Conservation (phyloP, 306 rosid species). For the Acacia crassicarpa region DNA sequence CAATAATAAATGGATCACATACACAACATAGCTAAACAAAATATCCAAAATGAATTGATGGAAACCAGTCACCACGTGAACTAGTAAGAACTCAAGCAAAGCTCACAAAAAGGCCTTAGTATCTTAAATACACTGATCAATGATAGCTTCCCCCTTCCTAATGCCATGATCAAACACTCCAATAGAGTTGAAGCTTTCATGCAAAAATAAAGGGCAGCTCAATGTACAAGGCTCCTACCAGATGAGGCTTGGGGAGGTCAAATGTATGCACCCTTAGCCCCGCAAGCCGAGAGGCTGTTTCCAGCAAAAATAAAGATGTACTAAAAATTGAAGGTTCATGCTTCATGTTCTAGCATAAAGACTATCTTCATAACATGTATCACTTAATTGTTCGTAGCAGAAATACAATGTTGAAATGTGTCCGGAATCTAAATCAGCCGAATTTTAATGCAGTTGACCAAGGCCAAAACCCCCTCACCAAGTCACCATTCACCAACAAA, state of each 20-base stretch:
- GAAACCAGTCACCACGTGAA: constrained; percentile 11
- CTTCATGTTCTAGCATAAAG: neutral
- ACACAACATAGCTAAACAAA: constrained; percentile 9
- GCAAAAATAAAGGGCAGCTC: neutral
- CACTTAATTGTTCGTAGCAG: neutral
- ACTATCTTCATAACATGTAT: neutral
- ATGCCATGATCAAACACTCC: neutral
- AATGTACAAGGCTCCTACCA: too few species aligned
- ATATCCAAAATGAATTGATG: constrained; percentile 12
- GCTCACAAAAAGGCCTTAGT: constrained; percentile 6
- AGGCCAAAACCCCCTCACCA: neutral
- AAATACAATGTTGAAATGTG: neutral
- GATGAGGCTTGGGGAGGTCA: too few species aligned
- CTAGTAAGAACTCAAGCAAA: neutral
- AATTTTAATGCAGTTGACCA: constrained; percentile 8
- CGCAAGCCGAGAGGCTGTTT: too few species aligned
- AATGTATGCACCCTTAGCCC: too few species aligned
- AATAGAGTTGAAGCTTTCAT: neutral
- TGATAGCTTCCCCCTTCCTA: neutral
- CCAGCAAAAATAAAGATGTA: neutral
- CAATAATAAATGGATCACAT: constrained; percentile 13
- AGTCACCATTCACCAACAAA: constrained; percentile 22
- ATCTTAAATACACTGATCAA: neutral
- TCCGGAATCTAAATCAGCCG: neutral
- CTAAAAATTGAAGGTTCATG: neutral